Base-by-base conservation (phyloP, 2,329 filamentous ascomycete species). In the Colletotrichum tropicale region DNA sequence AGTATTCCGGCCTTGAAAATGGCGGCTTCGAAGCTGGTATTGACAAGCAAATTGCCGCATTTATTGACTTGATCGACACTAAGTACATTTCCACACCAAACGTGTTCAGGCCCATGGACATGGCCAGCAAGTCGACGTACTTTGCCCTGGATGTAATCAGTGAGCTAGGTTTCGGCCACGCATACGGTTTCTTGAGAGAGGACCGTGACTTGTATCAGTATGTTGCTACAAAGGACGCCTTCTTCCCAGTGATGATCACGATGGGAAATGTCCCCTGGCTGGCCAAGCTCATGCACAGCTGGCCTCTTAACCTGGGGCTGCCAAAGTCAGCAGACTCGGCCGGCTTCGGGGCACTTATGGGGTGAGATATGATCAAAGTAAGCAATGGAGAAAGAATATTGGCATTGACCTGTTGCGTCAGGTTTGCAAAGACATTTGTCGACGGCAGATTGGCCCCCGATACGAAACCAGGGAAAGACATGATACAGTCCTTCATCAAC, bases 261-360 rank as follows among this genome's bases (percentile, higher is more conserved):
- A 71, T 78, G 28, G 71, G 77, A 8, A 81, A 82, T 18, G 74
- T 81, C 0, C 81, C 81, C 1, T 77, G 78, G 30, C 24, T 83
- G 16, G 77, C 77, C 2, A 71, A 66, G 5, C 68, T 81, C 6
- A 55, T 81, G 26, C 78, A 79, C n/a, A 80, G 77, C 13, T 74
- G 66, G 10, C 62, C 78, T 12, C 74, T 80, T 5, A 74, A 79
- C 8, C 66, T 71, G 18, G 55, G 79, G 4, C 70, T 83, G 30
- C 81, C 81, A 1, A 79, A 79, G 60, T 72, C 77, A 1, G 79
- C 76, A 3, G 81, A 82, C 73, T 81, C 80, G 26, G 64, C 84
- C 30, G 85, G 86, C 2, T 82, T 87, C 34, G 86, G 86, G 6
- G 76, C 77, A 8, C 65, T 76, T 3, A 78, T 77, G 38, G 81